Evolutionary conservation across 441 rosid genomes (phyloP).

Genomic region (Mallotus japonicus): DNA sequence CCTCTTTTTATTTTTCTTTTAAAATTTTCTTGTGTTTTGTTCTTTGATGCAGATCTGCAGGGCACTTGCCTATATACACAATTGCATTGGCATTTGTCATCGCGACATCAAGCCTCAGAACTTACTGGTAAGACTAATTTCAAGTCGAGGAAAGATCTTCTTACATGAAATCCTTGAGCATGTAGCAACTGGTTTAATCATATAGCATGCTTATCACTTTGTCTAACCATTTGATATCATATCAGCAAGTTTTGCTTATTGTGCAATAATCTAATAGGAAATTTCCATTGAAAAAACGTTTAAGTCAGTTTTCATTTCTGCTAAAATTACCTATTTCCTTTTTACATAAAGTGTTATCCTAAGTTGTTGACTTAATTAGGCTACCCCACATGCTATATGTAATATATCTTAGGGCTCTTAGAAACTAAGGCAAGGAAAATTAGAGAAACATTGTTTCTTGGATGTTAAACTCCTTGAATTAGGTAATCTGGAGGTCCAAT

Average conservation of each 20-base stretch:
- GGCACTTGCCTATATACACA: conserved; percentile 91
- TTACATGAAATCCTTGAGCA: not conserved
- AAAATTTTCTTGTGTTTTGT: conserved; percentile 13
- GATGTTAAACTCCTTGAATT: not conserved
- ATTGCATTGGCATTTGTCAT: conserved; percentile 90
- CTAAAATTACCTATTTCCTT: not conserved
- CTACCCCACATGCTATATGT: not conserved
- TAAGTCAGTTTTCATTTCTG: not conserved
- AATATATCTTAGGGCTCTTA: not conserved
- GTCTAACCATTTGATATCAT: too few species aligned
- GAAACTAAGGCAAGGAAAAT: not conserved
- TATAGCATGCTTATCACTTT: not conserved
- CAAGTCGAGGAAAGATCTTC: conserved; percentile 7
- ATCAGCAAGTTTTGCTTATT: not conserved
- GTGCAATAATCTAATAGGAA: not conserved
- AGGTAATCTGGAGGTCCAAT: not conserved
- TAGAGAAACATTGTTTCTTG: not conserved
- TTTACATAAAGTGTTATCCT: not conserved
- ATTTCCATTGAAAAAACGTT: not conserved
- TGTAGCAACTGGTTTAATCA: conserved; percentile 1
- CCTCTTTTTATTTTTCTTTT: not conserved
- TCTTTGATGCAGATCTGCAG: conserved; percentile 76
- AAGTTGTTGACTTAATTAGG: not conserved
- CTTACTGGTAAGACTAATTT: conserved; percentile 61
- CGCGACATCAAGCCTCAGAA: conserved; percentile 98